Conservation (phyloP, 2,329 filamentous ascomycete genomes). For the Amesomyces nigricolor region DNA sequence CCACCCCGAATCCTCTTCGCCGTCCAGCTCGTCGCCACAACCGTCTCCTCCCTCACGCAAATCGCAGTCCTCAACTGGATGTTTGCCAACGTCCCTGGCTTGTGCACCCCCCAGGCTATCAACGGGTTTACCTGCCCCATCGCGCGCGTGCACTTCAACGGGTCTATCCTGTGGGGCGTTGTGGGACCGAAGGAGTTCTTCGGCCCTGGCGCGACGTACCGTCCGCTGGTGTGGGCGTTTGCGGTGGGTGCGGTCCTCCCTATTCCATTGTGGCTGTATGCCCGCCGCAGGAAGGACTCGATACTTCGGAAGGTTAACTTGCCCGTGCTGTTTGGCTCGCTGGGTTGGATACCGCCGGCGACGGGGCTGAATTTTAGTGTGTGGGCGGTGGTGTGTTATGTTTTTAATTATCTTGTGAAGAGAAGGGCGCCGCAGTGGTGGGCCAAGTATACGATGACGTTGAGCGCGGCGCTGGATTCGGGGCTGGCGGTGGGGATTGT, state of each 20-base stretch:
- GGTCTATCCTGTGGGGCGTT: constrained; percentile 83
- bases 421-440: constrained; percentile 70
- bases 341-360: constrained; percentile 83
- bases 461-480: constrained; percentile 76
- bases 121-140: constrained; percentile 86
- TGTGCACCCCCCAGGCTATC: constrained; percentile 74
- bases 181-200: constrained; percentile 81
- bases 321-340: constrained; percentile 74
- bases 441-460: constrained; percentile 87
- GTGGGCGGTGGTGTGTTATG: constrained; percentile 77
- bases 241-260: constrained; percentile 69
- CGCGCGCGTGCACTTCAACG: constrained; percentile 84
- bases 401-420: constrained; percentile 75
- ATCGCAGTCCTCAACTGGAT: constrained; percentile 88
- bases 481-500: constrained; percentile 78
- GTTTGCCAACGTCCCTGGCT: constrained; percentile 68
- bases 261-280: constrained; percentile 67
- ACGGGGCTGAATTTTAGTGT: constrained; percentile 83
- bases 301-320: constrained; percentile 73
- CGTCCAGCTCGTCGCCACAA: constrained; percentile 71
- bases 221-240: constrained; percentile 75
- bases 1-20: constrained; percentile 71
- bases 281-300: constrained; percentile 52
- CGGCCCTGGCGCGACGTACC: constrained; percentile 67
- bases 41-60: constrained; percentile 73